phyloP scores from a whole-genome alignment of 139 green algal genomes.

The Auxenochlorella protothecoides region DNA sequence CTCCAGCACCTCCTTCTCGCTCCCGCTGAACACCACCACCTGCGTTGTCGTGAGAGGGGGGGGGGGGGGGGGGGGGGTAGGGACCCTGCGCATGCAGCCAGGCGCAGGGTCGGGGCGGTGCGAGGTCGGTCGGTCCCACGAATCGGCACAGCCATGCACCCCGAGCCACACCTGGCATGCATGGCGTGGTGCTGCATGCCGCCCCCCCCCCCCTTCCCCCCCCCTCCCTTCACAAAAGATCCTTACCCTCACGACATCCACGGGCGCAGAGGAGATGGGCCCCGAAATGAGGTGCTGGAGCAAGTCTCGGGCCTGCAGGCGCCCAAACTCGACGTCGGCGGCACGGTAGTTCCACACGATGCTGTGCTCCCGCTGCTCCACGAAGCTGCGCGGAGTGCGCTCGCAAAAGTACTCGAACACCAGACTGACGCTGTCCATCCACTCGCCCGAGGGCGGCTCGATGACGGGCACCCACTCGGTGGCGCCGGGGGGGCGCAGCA shows the following conservation, averaged over 20 bases:
- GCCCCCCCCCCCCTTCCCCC: too few relatives aligned
- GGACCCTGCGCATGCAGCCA: too few relatives aligned
- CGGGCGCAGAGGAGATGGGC: constrained; percentile 89
- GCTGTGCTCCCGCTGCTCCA: constrained; percentile 83
- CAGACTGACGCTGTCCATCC: constrained; percentile 89
- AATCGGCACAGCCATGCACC: too few relatives aligned
- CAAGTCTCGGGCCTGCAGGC: constrained; percentile 46
- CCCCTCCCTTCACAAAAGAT: too few relatives aligned
- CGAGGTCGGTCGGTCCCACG: too few relatives aligned
- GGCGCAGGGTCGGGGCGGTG: too few relatives aligned
- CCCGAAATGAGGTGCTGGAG: constrained; percentile 97
- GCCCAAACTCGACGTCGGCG: constrained; percentile 84
- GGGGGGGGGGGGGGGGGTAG: neutral
- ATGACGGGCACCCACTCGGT: constrained; percentile 59
- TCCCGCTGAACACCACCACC: constrained; percentile 79
- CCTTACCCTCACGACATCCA: constrained; percentile 89
- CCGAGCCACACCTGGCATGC: too few relatives aligned
- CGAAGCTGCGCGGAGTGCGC: constrained; percentile 84
- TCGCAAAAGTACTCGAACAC: constrained; percentile 98
- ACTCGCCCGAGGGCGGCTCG: constrained; percentile 72
- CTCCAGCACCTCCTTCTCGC: constrained; percentile 57
- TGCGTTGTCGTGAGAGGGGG: neutral
- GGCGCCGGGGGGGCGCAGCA: constrained; percentile 54
- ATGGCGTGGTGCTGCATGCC: too few relatives aligned
- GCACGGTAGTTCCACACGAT: constrained; percentile 98